Conservation (phyloP, 306 rosid species). For the Purshia tridentata region DNA sequence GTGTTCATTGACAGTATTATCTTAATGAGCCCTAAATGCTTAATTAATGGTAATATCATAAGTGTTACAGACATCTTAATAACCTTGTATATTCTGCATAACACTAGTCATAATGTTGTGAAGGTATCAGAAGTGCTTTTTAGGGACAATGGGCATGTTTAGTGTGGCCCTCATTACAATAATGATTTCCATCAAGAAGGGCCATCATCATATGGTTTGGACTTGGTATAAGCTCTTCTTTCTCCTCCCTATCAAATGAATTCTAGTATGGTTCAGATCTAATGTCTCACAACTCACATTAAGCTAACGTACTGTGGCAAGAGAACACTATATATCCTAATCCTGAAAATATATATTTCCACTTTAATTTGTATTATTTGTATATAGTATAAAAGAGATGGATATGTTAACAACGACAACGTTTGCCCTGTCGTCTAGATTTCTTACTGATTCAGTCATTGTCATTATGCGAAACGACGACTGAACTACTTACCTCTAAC, state of each 20-base stretch:
- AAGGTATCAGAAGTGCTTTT: not conserved
- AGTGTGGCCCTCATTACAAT: slow-evolving; percentile 4
- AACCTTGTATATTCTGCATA: not conserved
- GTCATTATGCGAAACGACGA: not conserved
- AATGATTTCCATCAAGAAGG: slow-evolving; percentile 2
- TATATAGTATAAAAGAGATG: not conserved
- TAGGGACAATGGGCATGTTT: slow-evolving; percentile 20
- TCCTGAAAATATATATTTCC: not conserved
- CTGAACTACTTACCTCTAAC: not conserved
- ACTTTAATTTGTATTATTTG: not conserved
- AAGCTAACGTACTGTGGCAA: not conserved
- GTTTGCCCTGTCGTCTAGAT: not conserved
- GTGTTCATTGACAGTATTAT: slow-evolving; percentile 18
- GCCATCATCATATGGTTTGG: slow-evolving; percentile 8
- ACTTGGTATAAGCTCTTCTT: not conserved
- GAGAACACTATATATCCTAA: not conserved
- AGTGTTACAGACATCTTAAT: slow-evolving; percentile 16
- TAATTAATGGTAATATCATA: slow-evolving; percentile 9
- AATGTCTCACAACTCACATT: not conserved
- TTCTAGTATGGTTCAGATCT: not conserved
- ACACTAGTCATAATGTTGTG: slow-evolving; percentile 5
- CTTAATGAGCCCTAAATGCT: not conserved
- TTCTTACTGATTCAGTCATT: not conserved
- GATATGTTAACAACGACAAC: not conserved
- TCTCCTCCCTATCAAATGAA: not conserved